Evolutionary conservation across 257 asterid species (phyloP), one percentile per base, ranked within the genome.

Genomic region (Lycium ferocissimum): DNA sequence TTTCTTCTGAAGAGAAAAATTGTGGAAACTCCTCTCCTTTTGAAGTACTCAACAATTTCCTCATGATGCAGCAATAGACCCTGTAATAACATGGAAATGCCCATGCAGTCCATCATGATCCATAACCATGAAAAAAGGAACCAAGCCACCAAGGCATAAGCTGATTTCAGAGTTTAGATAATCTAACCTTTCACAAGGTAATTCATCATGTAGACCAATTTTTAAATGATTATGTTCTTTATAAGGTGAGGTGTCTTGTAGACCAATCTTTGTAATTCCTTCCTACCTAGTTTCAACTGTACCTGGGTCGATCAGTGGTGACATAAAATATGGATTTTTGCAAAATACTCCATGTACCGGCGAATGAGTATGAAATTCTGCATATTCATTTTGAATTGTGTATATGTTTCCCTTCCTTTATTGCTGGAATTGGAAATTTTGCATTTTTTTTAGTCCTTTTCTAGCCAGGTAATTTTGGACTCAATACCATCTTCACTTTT

Each of bases 1-100:
- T 95, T 96, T 89, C 94, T 89, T 91, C 99, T 91, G 86, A 95
- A 96, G 62, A 96, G 99, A 89, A 96, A 96, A 81, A 96, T 89
- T 22, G 90, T 90, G 9, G 97, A 96, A 85, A 95, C 97, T 78
- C 99, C 99, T 90, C 85, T 93, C 53, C 88, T 38, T 9, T 93
- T 95, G 92, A 96, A 95, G 90, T 96, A 96, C 43, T 94, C 91
- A 45, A 87, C 90, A 73, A 96, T 93, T 87, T 94, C 94, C 80
- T 92, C 94, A 26, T 94, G 98, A 83, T 94, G 89, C 86, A 92
- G 97, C 90, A 94, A 83, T 84, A 96, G 86, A 62, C 98, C 99
- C 99, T 96, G 97, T 84, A 86, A 84, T 72, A 84, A 75, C 71
- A 40, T 49, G 75, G 22, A 82, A 69, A 86, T 58, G 86, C 33